Evolutionary conservation across 2,329 filamentous ascomycete genomes (phyloP).

Genomic region (Fonsecaea pedrosoi): DNA sequence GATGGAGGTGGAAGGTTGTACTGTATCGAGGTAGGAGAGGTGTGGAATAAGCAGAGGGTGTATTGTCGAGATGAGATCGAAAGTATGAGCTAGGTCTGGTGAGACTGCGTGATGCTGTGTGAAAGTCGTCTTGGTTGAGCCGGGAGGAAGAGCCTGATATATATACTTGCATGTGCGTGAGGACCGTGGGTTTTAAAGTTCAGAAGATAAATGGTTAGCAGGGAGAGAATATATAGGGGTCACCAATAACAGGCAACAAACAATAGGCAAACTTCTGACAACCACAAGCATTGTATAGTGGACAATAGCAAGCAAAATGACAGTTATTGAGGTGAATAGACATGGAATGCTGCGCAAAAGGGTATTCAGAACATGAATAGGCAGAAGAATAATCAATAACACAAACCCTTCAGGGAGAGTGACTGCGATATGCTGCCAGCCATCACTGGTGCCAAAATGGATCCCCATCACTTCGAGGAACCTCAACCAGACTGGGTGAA

Average conservation of each 20-base stretch:
- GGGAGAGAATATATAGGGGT: background rate
- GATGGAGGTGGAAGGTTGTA: background rate
- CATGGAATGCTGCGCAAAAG: background rate
- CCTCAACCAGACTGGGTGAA: background rate
- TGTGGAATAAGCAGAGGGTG: background rate
- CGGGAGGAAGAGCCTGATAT: background rate
- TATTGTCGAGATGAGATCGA: background rate
- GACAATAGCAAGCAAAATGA: background rate
- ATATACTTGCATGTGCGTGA: background rate
- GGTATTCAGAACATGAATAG: background rate
- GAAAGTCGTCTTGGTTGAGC: background rate
- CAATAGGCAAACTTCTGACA: background rate
- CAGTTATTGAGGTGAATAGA: background rate
- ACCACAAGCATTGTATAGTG: background rate
- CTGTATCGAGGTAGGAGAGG: background rate
- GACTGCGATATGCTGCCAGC: background rate
- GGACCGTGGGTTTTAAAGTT: background rate
- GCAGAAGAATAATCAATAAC: background rate
- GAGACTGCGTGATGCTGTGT: background rate
- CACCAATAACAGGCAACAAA: background rate
- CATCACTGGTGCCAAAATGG: background rate
- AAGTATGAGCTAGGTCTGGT: no score
- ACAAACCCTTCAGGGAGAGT: background rate
- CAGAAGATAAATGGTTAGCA: background rate
- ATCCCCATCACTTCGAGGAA: background rate